Conservation (phyloP, 148 eudicot species). For the Rhododendron ovatum region DNA sequence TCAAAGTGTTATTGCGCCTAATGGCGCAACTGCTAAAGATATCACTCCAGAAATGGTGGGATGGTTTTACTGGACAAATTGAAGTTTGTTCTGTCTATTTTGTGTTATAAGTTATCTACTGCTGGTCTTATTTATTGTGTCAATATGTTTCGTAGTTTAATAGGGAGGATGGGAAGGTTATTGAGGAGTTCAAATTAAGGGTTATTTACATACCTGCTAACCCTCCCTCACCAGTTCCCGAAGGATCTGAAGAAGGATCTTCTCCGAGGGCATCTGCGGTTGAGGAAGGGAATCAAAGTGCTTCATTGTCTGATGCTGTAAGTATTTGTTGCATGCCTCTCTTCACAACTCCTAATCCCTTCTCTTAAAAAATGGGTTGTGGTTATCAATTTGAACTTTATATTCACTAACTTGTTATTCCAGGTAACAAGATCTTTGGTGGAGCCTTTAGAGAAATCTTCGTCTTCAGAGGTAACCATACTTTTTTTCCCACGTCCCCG, state of each 20-base stretch:
- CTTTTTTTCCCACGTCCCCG: neutral
- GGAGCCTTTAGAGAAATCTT: constrained; percentile 44
- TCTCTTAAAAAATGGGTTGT: neutral
- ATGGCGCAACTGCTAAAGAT: constrained; percentile 54
- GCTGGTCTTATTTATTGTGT: constrained; percentile 14
- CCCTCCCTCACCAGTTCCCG: constrained; percentile 95
- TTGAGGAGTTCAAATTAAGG: constrained; percentile 73
- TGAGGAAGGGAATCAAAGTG: constrained; percentile 51
- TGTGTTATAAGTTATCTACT: neutral
- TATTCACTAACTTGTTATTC: neutral
- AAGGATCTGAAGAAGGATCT: constrained; percentile 86
- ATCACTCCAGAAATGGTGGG: constrained; percentile 61
- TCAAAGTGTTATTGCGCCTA: constrained; percentile 66
- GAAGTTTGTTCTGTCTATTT: neutral
- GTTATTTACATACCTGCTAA: constrained; percentile 76
- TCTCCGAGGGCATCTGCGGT: constrained; percentile 50
- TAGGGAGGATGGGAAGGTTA: constrained; percentile 59
- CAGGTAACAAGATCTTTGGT: constrained; percentile 51
- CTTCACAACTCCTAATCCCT: neutral
- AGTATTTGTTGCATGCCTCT: constrained; percentile 17
- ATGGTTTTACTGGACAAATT: neutral
- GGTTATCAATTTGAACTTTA: neutral
- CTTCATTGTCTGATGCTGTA: constrained; percentile 53
- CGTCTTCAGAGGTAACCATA: constrained; percentile 53
- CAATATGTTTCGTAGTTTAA: constrained; percentile 45